Evolutionary conservation across 345 rosid genomes (phyloP).

Genomic region (Heritiera fomes): DNA sequence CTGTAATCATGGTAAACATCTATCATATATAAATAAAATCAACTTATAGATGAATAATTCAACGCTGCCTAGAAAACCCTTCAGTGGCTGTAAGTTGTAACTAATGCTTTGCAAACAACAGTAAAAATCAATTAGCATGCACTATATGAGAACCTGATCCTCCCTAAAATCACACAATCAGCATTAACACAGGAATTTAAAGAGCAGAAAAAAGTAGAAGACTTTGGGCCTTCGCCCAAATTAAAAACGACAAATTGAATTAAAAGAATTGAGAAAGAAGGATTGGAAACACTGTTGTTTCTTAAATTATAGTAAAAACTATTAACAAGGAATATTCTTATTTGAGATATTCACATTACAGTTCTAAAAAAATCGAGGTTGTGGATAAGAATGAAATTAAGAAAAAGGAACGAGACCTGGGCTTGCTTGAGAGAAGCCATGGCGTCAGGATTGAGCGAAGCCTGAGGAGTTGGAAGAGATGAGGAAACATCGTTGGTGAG

Average conservation of each 20-base stretch:
- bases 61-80: background rate
- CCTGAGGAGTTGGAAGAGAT: constrained; percentile 41
- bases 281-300: background rate
- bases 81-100: background rate
- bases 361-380: background rate
- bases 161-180: background rate
- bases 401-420: constrained; percentile 45
- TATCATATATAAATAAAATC: background rate
- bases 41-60: background rate
- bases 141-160: background rate
- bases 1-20: constrained; percentile 34
- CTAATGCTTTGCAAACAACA: background rate
- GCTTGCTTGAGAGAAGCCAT: constrained; percentile 87
- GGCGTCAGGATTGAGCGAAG: constrained; percentile 67
- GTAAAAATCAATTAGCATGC: constrained; percentile 7
- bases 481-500: constrained; percentile 62
- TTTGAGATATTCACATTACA: background rate
- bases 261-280: background rate
- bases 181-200: background rate
- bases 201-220: background rate
- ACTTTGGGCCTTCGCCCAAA: background rate
- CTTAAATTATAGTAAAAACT: background rate
- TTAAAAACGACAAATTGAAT: background rate
- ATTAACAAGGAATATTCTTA: background rate
- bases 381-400: background rate